A percentile compares a stretch with the other conserved stretches of the same genome.
Evolutionary conservation across 2,329 filamentous ascomycete species (phyloP).

Genomic region (Beauveria sp.): DNA sequence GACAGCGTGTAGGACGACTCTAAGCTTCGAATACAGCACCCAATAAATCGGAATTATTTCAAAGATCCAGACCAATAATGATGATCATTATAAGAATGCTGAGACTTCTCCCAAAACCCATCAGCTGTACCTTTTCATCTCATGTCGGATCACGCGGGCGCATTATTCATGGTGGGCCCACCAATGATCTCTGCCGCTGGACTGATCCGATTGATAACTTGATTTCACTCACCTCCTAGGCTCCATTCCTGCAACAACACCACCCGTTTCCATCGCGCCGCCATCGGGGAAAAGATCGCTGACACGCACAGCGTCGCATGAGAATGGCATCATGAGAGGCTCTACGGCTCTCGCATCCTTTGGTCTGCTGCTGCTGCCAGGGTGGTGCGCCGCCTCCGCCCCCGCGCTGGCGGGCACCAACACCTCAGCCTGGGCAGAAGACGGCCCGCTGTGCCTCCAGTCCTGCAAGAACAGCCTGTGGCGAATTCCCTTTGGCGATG

Average conservation of each 20-base stretch:
- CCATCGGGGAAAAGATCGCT: neutral
- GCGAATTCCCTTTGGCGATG: slow-evolving; percentile 25
- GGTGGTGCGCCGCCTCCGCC: neutral
- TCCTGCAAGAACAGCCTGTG: slow-evolving; percentile 24
- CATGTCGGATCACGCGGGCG: neutral
- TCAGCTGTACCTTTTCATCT: neutral
- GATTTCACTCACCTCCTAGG: neutral
- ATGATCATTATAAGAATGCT: neutral
- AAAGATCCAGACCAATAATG: too few relatives aligned
- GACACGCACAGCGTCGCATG: neutral
- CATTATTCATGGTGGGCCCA: neutral
- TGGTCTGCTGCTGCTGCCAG: neutral
- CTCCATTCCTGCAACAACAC: neutral
- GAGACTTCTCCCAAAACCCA: neutral
- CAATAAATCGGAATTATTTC: too few relatives aligned
- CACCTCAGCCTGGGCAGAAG: neutral
- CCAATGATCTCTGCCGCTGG: neutral
- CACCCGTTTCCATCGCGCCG: neutral
- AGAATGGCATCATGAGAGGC: neutral
- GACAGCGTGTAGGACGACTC: too few relatives aligned
- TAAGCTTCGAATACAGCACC: too few relatives aligned
- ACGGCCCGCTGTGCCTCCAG: slow-evolving; percentile 21
- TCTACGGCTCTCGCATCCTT: neutral
- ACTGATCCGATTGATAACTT: neutral
- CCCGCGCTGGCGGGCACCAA: neutral